Base-by-base conservation (phyloP, 2,329 filamentous ascomycete genomes). In the Whalleya microplaca region DNA sequence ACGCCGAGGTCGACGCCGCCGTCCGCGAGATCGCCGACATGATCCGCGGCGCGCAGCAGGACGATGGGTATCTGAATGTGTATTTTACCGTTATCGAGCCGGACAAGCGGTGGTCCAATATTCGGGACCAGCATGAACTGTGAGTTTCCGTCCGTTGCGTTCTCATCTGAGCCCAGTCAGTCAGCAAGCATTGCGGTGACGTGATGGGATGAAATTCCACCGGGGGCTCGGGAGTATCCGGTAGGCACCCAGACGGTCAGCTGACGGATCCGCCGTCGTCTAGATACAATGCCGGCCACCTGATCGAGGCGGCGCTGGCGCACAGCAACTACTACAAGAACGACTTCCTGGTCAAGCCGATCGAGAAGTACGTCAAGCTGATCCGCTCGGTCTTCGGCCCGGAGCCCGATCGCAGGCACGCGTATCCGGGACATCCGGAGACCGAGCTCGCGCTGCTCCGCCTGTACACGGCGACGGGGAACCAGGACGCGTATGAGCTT, bases 11-110 rank as follows among this genome's bases (percentile, higher is more conserved):
- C 50, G 77, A 82, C 51, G 68, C 68, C 1, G 82, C 83, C 0
- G 75, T 86, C 0, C 69, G 78, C 27, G 81, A 87, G 53, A 67
- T 87, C n/a, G 83, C 84, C 0, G 72, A 76, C 0, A 86, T 84
- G 78, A 85, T 87, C 10, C 66, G 77, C 7, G 69, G 64, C 1
- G 84, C 85, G 0, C 84, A 87, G 70, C 78, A 83, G 51, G 68
- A 73, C 1, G 85, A 88, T 64, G 85, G 85, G 0, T 88, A 88
- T 64, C 66, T 88, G 20, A 87, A 87, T 64, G 80, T 86, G 6
- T 84, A 87, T 64, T 87, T 82, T 59, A 85, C 82, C 0, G 80
- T 87, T 0, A 80, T 85, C 1, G 81, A 83, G 43, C 82, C 82
- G 0, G 76, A 72, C 0, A 79, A 80, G 49, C 69, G 84, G 8